A percentile compares a stretch with the other conserved stretches of the same genome.
Conservation (phyloP, 495 filamentous ascomycete species). For the Trichoderma virens region DNA sequence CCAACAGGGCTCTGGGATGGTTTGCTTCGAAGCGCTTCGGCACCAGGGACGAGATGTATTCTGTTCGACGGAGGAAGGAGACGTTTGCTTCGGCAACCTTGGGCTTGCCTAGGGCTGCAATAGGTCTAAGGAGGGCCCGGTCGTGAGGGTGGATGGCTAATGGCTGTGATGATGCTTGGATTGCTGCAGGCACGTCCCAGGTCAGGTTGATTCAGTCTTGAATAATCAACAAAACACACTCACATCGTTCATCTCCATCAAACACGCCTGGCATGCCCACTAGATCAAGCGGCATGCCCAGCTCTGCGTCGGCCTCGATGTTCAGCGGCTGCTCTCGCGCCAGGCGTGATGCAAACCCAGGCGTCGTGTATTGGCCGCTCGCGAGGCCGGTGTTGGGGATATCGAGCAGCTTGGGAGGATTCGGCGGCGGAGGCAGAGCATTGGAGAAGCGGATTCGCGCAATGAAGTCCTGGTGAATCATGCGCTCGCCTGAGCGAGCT, state of each 20-base stretch:
- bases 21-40: constrained; percentile 18
- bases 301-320: constrained; percentile 93
- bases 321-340: constrained; percentile 88
- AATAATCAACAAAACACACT: constrained; percentile 26
- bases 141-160: constrained; percentile 74
- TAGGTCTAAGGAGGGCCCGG: constrained; percentile 67
- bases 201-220: constrained; percentile 5
- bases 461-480: constrained; percentile 91
- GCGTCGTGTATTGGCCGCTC: constrained; percentile 73
- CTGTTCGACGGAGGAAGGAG: constrained; percentile 91
- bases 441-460: constrained; percentile 92
- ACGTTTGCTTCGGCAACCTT: constrained; percentile 56
- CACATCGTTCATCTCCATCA: constrained; percentile 91
- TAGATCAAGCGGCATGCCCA: constrained; percentile 94
- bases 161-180: constrained; percentile 63
- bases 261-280: constrained; percentile 92
- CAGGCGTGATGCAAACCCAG: constrained; percentile 78
- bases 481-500: constrained; percentile 45
- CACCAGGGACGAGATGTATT: constrained; percentile 74
- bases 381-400: constrained; percentile 87
- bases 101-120: constrained; percentile 75
- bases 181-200: constrained; percentile 47
- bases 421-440: constrained; percentile 83
- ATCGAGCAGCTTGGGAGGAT: constrained; percentile 90
- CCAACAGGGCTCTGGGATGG: constrained; percentile 27